Evolutionary conservation across 192 early-diverging fungal species (phyloP).

Genomic region (Entomortierella beljakovae): DNA sequence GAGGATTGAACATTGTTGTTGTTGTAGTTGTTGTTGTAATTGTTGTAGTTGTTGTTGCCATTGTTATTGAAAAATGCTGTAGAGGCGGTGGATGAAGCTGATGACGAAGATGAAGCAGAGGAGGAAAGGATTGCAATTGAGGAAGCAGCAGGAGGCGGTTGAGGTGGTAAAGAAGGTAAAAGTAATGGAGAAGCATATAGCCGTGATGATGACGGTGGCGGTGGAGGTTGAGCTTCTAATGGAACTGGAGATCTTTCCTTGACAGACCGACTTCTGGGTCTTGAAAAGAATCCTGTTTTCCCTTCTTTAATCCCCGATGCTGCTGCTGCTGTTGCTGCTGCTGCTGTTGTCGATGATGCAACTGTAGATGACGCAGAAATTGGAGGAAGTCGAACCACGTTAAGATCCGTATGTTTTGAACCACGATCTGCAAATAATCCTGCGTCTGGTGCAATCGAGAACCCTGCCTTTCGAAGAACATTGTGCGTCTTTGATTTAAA

Average conservation of each 20-base stretch:
- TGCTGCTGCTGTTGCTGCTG: neutral
- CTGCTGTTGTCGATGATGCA: neutral
- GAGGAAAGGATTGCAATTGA: neutral
- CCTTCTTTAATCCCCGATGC: neutral
- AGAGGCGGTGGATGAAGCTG: neutral
- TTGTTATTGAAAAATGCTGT: too few species aligned
- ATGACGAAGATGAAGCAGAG: neutral
- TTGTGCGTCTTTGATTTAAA: constrained; percentile 39
- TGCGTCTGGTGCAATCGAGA: constrained; percentile 44
- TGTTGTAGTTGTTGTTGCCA: neutral
- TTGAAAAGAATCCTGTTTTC: constrained; percentile 18
- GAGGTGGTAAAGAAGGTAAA: neutral
- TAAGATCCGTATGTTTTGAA: constrained; percentile 29
- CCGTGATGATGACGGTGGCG: neutral
- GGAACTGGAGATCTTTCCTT: constrained; percentile 4
- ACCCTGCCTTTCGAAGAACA: constrained; percentile 31
- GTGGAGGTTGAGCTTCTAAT: constrained; percentile 2
- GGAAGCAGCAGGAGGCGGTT: neutral
- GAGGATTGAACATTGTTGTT: neutral
- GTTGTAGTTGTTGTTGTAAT: neutral
- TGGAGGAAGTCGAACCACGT: constrained; percentile 28
- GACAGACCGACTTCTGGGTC: constrained; percentile 40
- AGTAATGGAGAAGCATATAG: neutral
- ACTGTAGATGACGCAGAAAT: constrained; percentile 1
- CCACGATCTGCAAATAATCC: constrained; percentile 38